Evolutionary conservation across 495 filamentous ascomycete genomes (phyloP), one percentile per base, ranked within the genome.

Genomic region (Paragyromitra xinjiangensis): DNA sequence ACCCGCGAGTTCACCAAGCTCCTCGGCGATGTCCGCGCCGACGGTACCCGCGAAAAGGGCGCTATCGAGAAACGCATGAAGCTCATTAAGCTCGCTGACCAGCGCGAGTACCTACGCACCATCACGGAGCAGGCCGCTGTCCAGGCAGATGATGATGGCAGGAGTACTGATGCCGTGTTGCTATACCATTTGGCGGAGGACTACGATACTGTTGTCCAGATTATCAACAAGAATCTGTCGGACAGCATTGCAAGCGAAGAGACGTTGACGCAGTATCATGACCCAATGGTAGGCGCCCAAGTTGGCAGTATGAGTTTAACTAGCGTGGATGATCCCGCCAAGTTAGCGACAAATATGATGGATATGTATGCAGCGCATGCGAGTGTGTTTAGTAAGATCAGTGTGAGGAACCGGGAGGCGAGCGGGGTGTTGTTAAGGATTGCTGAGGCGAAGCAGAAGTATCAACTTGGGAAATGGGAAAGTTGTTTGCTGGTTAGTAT

Each of bases 131-230:
- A 97, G 83, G 95, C 95, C 42, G 95, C 95, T 44, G 90, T 89
- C 65, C 91, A 94, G 69, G 95, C 95, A 5, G 94, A 98, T 75
- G 96, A 98, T 80, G 96, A 93, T 83, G 95, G 96, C 44, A 88
- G 96, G 48, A 92, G 91, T 1, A 93, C 93, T 6, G 95, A 99
- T 83, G 94, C 96, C 0, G 95, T 98, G 5, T 87, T 99, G 59
- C 85, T 99, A 50, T 98, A 95, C 81, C 94, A 98, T 83, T 88
- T 99, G 45, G 94, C 95, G 0, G 93, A 93, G 80, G 93, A 99
- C 80, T 98, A 96, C 82, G 94, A 98, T 78, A 92, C 88, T 70
- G 96, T 98, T 51, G 89, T 98, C 69, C 85, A 88, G 53, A 94
- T 97, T 77, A 89, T 97, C 76, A 97, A 95, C 83, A 90, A 93